Base-by-base conservation (phyloP, 1,139 yeast species). In the Taphrina wiesneri region DNA sequence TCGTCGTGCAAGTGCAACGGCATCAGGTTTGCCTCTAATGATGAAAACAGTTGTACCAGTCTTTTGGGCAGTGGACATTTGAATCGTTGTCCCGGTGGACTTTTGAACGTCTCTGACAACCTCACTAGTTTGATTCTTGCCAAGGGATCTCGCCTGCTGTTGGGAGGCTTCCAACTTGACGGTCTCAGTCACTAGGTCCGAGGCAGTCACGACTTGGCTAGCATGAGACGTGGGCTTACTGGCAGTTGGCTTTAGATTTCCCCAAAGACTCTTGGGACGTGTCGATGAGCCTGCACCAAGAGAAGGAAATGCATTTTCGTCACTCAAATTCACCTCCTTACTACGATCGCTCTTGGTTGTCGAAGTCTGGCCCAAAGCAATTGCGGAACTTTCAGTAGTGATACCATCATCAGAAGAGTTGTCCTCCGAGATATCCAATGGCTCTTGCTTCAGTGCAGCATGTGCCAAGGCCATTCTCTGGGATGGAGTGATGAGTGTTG, bases 21-120 rank as follows among this genome's bases (percentile, higher is more conserved):
- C 84, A 28, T 80, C 85, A 26, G 87, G 84, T 70, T 83, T 82
- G 73, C 98, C 99, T 72, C 87, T 84, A 72, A 93, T 84, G 75
- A 93, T 83, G 73, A 92, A 90, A 34, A 96, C 90, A 78, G 97
- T 86, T 74, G 85, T 86, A 73, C 88, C 90, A 67, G 88, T 86
- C 71, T 84, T 84, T 71, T 83, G 83, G 65, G 96, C 88, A 67
- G 91, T 82, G 65, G 97, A 90, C 69, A 96, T 88, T 75, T 92
- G 97, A 70, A 92, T 85, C 69, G 64, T 51, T 6, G 64, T 60
- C n/a, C 41, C 32, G 7, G 64, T 60, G 5, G 49, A 26, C n/a
- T 53, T 60, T 32, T 60, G 64, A n/a, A 60, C 64, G 26, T 28
- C 43, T 47, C 39, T 60, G 30, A 60, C 64, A 34, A 60, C 64